Evolutionary conservation across 1,284 basidiomycete genomes (phyloP), one percentile per base, ranked within the genome.

Genomic region (Lentinus polychrous): DNA sequence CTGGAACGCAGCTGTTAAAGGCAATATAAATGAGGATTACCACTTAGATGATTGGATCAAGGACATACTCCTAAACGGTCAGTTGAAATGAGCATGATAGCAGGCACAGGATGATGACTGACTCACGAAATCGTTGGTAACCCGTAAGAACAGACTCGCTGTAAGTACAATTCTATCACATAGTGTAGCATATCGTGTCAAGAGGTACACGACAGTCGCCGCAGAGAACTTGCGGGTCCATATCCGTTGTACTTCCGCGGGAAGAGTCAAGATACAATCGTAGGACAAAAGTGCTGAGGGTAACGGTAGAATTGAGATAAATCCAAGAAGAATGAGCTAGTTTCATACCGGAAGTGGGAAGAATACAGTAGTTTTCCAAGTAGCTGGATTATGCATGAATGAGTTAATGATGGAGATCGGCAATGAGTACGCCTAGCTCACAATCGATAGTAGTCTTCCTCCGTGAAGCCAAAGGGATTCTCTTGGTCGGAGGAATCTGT

Each of bases 191-290:
- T 56, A 58, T 18, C 56, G 49, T 12, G 51, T 56, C 5, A 58
- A 8, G 33, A 55, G 40, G 47, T 56, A 58, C 18, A 58, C 45
- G 8, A 48, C 36, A 3, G 56, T 56, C 6, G 56, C 56, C 1
- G 53, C 55, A 6, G 55, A 46, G 24, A 55, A 51, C 15, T 46
- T 46, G 8, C 55, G 48, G 11, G 39, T 23, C 56, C 56, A 58
- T 49, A 58, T 58, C 10, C 55, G 51, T 35, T 58, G 50, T 5
- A 58, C 49, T 40, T 58, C 56, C 17, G 49, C 46, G 12, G 55
- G 39, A 43, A 58, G 49, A 22, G 56, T 56, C n/a, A 53, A 48
- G 42, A 49, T 2, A 24, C 14, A 40, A 44, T 58, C 56, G 14
- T 38, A 49, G 35, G 53, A 53, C 2, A 58, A 43, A 10, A 56